Base-by-base conservation (phyloP, 345 rosid species). In the Murraya paniculata region DNA sequence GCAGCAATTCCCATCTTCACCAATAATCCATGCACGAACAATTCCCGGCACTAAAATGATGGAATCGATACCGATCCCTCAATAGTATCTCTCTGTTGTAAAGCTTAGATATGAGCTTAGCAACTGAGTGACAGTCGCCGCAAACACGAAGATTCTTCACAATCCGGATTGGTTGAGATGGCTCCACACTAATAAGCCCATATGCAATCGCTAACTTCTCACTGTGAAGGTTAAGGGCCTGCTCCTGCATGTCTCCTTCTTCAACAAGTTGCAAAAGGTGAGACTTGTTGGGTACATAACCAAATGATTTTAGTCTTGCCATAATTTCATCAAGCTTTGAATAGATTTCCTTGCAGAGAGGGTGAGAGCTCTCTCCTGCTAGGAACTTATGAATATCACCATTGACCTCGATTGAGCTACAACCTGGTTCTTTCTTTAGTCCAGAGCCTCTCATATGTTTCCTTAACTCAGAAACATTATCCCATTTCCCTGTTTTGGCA, bases 21-120 rank as follows among this genome's bases (percentile, higher is more conserved):
- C 92, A 90, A 72, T 86, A 92, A 82, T 89, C 96, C 70, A 77
- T 87, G 80, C 96, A 92, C 5, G 94, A 92, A 80, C 96, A 90
- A 27, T 87, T 73, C 9, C 96, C 94, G 36, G 77, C 75, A 55
- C 85, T 88, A 71, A 92, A 92, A 84, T 86, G 92, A 75, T 92
- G 96, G 82, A 90, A 92, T 38, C 93, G 69, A 76, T 87, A 90
- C 55, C 93, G 66, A 55, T 92, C 92, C 68, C 94, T 83, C 67
- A 92, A 82, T 71, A 89, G 41, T 10, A 92, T 89, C 78, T 92
- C 91, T 76, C 89, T 84, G 25, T 85, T 64, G 71, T 91, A 90
- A 56, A 87, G 80, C 80, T 77, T 78, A 56, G 96, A 90, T 75
- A 92, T 73, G 18, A 88, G 87, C 86, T 92, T 90, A 78, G 92